Percentiles rank a stretch among this genome's conserved stretches.
phyloP scores from a whole-genome alignment of 1,139 yeast species.

The Spathaspora sp. region DNA sequence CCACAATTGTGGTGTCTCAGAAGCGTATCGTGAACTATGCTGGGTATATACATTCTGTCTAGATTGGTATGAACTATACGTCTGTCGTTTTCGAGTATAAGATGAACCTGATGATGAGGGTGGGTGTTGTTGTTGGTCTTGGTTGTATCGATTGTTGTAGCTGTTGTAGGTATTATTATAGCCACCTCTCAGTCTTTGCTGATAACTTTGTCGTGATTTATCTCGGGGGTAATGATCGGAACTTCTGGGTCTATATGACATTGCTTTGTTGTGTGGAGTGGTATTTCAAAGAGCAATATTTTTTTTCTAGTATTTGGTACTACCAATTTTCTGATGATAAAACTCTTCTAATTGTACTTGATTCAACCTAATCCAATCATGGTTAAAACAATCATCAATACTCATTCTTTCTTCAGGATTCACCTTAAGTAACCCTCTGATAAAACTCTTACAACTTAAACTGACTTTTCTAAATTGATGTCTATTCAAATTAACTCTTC shows the following conservation, averaged over 20 bases:
- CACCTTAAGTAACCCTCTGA: conserved; percentile 36
- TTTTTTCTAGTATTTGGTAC: conserved; percentile 3
- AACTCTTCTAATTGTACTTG: conserved; percentile 15
- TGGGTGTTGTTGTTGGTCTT: conserved; percentile 3
- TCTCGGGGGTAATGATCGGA: conserved; percentile 5
- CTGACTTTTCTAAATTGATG: conserved; percentile 43
- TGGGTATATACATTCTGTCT: conserved; percentile 16
- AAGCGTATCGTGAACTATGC: conserved; percentile 9
- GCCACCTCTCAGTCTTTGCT: not conserved
- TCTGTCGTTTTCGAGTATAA: conserved; percentile 2
- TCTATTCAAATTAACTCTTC: conserved; percentile 37
- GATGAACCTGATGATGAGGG: not conserved
- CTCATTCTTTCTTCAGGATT: conserved; percentile 35
- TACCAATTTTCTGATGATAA: conserved; percentile 14
- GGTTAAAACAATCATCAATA: conserved; percentile 29
- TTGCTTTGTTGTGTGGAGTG: not conserved
- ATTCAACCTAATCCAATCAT: conserved; percentile 44
- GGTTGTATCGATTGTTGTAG: conserved; percentile 4
- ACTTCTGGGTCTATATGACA: conserved; percentile 11
- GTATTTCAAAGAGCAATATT: not conserved
- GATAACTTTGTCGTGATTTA: conserved; percentile 4
- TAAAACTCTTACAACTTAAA: conserved; percentile 42
- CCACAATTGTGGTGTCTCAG: conserved; percentile 53
- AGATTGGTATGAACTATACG: conserved; percentile 8
- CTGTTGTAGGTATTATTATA: conserved; percentile 3